phyloP scores from a whole-genome alignment of 768 basidiomycete species.

The Boletus rex-veris region DNA sequence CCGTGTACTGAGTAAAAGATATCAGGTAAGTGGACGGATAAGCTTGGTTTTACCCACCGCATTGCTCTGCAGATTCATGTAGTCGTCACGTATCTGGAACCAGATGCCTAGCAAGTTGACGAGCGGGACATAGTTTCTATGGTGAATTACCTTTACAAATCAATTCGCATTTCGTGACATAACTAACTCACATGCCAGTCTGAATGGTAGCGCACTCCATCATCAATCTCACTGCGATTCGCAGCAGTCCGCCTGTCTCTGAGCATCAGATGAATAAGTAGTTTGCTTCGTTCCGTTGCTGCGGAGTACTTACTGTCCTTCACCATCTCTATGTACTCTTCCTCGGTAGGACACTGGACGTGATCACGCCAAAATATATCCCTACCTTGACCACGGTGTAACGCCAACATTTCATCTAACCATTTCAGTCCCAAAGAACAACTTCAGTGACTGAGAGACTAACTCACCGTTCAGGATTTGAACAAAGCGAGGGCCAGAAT shows the following conservation, averaged over 20 bases:
- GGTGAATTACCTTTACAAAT: neutral
- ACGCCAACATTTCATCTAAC: constrained; percentile 66
- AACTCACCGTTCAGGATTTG: constrained; percentile 68
- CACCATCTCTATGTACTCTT: constrained; percentile 94
- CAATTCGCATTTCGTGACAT: neutral
- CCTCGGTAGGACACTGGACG: constrained; percentile 85
- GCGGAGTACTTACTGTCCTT: constrained; percentile 68
- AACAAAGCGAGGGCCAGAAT: constrained; percentile 49
- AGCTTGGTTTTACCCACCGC: constrained; percentile 6
- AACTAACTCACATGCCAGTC: constrained; percentile 50
- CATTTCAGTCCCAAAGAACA: neutral
- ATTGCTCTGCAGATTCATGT: constrained; percentile 34
- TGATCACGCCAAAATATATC: constrained; percentile 94
- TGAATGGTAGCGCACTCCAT: constrained; percentile 78
- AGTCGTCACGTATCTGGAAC: constrained; percentile 62
- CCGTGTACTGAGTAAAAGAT: constrained; percentile 60
- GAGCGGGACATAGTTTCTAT: constrained; percentile 53
- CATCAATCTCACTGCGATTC: constrained; percentile 92
- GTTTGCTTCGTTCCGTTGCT: neutral
- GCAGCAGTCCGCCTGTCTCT: constrained; percentile 94
- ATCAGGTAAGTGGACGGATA: neutral
- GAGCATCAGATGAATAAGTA: constrained; percentile 3
- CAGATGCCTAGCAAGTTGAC: constrained; percentile 55
- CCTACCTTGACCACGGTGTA: constrained; percentile 92
- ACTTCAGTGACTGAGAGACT: neutral